Conservation (phyloP, 1,139 yeast genomes). For the Geotrichum fermentans region DNA sequence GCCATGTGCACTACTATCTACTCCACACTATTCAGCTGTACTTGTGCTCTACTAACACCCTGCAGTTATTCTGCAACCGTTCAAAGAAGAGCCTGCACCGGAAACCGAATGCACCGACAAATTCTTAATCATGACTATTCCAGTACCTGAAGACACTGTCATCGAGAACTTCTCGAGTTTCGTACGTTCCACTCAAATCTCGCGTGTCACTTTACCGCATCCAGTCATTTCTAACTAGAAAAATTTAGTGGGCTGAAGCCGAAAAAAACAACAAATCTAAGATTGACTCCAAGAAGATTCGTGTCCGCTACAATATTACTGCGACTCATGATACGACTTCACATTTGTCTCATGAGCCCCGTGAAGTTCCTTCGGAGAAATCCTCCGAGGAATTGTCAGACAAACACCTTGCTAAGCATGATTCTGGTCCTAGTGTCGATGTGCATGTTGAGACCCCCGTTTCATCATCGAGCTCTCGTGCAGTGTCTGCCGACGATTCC, state of each 20-base stretch:
- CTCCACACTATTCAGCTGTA: too few species aligned
- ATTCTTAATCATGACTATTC: constrained; percentile 76
- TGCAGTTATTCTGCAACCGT: constrained; percentile 72
- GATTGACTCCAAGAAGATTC: constrained; percentile 68
- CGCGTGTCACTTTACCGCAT: too few species aligned
- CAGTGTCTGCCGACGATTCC: neutral
- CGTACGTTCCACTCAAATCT: too few species aligned
- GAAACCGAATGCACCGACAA: constrained; percentile 85
- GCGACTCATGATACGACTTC: constrained; percentile 21
- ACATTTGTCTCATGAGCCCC: constrained; percentile 18
- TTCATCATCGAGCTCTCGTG: neutral
- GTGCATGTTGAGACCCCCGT: neutral
- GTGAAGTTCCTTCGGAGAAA: neutral
- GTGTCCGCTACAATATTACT: constrained; percentile 54
- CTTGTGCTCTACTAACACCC: too few species aligned
- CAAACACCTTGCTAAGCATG: too few species aligned
- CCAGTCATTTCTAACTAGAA: too few species aligned
- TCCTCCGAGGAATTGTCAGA: too few species aligned
- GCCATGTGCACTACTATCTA: too few species aligned
- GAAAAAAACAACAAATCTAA: constrained; percentile 60
- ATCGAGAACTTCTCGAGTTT: constrained; percentile 51
- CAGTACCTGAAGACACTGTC: constrained; percentile 20
- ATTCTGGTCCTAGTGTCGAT: neutral
- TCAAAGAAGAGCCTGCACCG: constrained; percentile 65
- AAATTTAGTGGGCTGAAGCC: constrained; percentile 64